A percentile compares a stretch with the other conserved stretches of the same genome.
phyloP scores from a whole-genome alignment of 2,329 filamentous ascomycete species.

The Pyrenophora tritici-repentis region DNA sequence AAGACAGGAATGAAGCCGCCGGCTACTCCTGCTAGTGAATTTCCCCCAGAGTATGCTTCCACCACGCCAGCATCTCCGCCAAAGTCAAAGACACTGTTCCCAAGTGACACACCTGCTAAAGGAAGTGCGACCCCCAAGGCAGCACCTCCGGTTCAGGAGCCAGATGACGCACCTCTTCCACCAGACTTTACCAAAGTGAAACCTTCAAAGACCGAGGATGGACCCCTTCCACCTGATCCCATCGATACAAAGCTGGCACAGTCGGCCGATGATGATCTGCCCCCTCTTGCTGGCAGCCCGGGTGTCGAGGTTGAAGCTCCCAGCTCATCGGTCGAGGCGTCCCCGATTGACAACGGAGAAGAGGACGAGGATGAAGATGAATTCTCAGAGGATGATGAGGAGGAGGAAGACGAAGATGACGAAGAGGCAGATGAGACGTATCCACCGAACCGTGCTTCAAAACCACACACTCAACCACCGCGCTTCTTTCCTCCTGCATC shows the following conservation, averaged over 20 bases:
- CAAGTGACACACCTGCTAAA: slow-evolving; percentile 22
- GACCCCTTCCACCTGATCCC: slow-evolving; percentile 46
- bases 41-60: slow-evolving; percentile 43
- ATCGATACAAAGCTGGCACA: slow-evolving; percentile 36
- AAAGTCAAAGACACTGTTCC: slow-evolving; percentile 28
- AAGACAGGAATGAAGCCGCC: slow-evolving; percentile 44
- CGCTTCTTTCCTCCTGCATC: slow-evolving; percentile 38
- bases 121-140: slow-evolving; percentile 36
- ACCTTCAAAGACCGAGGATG: slow-evolving; percentile 34
- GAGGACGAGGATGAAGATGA: slow-evolving; percentile 36
- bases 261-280: slow-evolving; percentile 46
- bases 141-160: slow-evolving; percentile 38
- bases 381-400: slow-evolving; percentile 44
- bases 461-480: slow-evolving; percentile 26
- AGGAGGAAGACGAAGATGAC: slow-evolving; percentile 47
- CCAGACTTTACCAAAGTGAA: slow-evolving; percentile 42
- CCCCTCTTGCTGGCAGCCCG: slow-evolving; percentile 55
- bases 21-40: slow-evolving; percentile 48
- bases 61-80: slow-evolving; percentile 45
- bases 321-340: slow-evolving; percentile 41
- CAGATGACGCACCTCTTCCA: slow-evolving; percentile 45
- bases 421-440: slow-evolving; percentile 52
- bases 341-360: slow-evolving; percentile 36
- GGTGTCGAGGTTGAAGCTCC: slow-evolving; percentile 50
- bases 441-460: slow-evolving; percentile 26